Conservation (phyloP, 768 basidiomycete species). For the Floccularia luteovirens region DNA sequence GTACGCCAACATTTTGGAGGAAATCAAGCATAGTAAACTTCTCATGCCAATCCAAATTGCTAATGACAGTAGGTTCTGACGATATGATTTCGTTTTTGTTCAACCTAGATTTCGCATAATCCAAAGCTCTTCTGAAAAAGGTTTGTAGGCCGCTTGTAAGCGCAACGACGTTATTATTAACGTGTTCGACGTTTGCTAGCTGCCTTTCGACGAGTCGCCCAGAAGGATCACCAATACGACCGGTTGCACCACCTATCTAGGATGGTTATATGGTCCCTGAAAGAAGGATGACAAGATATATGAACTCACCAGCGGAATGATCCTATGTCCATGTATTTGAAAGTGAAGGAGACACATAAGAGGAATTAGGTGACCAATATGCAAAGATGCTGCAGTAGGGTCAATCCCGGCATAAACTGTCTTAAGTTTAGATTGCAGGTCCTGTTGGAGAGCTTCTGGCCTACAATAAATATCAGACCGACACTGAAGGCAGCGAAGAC, state of each 20-base stretch:
- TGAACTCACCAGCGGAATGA: constrained; percentile 75
- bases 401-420: constrained; percentile 87
- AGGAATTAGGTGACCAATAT: constrained; percentile 91
- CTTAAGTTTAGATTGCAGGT: constrained; percentile 30
- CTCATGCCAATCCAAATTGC: constrained; percentile 71
- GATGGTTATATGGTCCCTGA: constrained; percentile 1
- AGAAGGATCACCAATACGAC: constrained; percentile 94
- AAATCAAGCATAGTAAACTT: constrained; percentile 76
- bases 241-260: constrained; percentile 95
- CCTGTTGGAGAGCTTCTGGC: constrained; percentile 28
- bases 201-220: constrained; percentile 80
- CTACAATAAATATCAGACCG: constrained; percentile 15
- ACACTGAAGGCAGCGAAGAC: background rate
- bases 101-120: constrained; percentile 44
- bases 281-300: background rate
- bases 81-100: constrained; percentile 10
- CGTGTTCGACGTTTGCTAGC: constrained; percentile 48
- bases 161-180: constrained; percentile 56
- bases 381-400: constrained; percentile 84
- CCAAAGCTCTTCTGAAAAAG: constrained; percentile 64
- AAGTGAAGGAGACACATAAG: constrained; percentile 86
- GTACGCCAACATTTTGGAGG: constrained; percentile 70
- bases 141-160: constrained; percentile 58
- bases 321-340: constrained; percentile 72
- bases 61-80: constrained; percentile 23